Percentiles rank a stretch among this genome's conserved stretches.
These are phyloP conservation scores for Talaromyces sp. DNA, from an alignment of 2,329 filamentous ascomycete species.

Conservation along the genomic window DNA sequence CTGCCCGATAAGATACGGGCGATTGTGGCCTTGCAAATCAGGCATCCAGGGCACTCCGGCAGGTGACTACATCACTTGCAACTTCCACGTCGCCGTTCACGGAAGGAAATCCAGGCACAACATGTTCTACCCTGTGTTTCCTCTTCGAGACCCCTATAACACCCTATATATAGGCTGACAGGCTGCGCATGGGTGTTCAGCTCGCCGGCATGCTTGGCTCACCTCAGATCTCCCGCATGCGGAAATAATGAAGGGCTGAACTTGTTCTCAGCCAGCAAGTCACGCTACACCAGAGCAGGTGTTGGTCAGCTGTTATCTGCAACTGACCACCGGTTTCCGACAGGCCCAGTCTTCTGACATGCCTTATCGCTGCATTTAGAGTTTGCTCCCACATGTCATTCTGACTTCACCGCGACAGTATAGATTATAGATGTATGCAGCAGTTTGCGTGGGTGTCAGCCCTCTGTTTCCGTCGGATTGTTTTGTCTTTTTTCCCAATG, in stretches of 20 bases:
- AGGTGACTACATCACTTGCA: neutral
- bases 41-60: neutral
- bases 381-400: slow-evolving; percentile 2
- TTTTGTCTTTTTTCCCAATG: neutral
- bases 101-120: neutral
- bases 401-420: slow-evolving; percentile 4
- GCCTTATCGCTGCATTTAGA: neutral
- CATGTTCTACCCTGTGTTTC: neutral
- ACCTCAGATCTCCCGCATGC: slow-evolving; percentile 5
- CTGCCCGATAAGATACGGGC: neutral
- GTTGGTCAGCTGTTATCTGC: slow-evolving; percentile 9
- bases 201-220: neutral
- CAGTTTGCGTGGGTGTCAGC: slow-evolving; percentile 13
- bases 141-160: neutral
- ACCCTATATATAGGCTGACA: neutral
- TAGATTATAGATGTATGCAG: neutral
- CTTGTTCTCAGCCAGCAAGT: neutral
- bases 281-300: neutral
- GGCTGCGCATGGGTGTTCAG: neutral
- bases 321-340: slow-evolving; percentile 3
- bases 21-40: neutral
- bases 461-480: slow-evolving; percentile 21
- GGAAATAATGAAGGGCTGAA: slow-evolving; percentile 3
- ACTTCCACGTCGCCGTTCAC: neutral
- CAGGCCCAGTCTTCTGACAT: slow-evolving; percentile 15